Evolutionary conservation across 768 basidiomycete genomes (phyloP).

Genomic region (Boletus rubescentipes): DNA sequence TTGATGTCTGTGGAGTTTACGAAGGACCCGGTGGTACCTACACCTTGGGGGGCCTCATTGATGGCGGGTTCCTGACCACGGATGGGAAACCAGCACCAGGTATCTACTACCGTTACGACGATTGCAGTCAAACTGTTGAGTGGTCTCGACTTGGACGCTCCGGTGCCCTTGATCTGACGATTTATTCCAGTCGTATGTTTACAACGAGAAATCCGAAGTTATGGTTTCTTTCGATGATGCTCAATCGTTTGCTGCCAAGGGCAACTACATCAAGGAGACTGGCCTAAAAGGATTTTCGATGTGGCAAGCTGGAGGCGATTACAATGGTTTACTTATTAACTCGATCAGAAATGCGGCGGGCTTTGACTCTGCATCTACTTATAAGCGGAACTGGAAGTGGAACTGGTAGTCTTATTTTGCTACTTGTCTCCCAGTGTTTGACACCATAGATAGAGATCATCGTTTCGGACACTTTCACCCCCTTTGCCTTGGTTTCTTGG

Average conservation of each 20-base stretch:
- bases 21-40: slow-evolving; percentile 52
- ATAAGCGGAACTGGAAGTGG: neutral
- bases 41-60: slow-evolving; percentile 58
- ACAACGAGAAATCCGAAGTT: slow-evolving; percentile 52
- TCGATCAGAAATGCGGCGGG: neutral
- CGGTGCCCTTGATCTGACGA: neutral
- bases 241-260: slow-evolving; percentile 59
- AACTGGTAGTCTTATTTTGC: neutral
- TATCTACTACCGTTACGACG: slow-evolving; percentile 55
- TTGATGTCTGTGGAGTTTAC: slow-evolving; percentile 54
- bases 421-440: neutral
- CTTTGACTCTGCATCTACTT: neutral
- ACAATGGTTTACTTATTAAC: slow-evolving; percentile 51
- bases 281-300: slow-evolving; percentile 64
- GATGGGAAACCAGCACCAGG: slow-evolving; percentile 35
- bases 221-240: slow-evolving; percentile 68
- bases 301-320: slow-evolving; percentile 73
- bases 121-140: slow-evolving; percentile 71
- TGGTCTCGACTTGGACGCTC: neutral
- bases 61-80: slow-evolving; percentile 49
- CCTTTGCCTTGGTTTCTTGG: too few species aligned
- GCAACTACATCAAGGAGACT: slow-evolving; percentile 50
- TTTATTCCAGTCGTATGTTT: slow-evolving; percentile 57
- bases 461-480: neutral
- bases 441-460: neutral